A percentile compares a stretch with the other conserved stretches of the same genome.
Evolutionary conservation across 2,329 filamentous ascomycete genomes (phyloP).

Genomic region (Phyllachora maydis): DNA sequence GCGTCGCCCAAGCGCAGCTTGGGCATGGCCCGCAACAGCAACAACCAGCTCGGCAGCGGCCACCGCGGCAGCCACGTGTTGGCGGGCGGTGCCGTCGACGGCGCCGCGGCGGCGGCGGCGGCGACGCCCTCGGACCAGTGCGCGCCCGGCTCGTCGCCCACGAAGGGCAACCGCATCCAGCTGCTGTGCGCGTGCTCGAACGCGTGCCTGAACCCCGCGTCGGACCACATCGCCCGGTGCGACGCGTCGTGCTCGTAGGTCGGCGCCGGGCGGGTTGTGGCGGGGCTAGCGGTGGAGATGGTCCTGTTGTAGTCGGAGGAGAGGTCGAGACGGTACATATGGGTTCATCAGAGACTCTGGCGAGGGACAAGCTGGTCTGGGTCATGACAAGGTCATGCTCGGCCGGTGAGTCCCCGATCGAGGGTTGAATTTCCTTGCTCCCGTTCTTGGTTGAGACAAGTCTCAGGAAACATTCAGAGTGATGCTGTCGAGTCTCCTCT

Average conservation of each 20-base stretch:
- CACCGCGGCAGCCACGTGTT: not conserved
- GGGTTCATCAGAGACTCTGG: too few relatives aligned
- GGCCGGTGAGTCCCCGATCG: too few relatives aligned
- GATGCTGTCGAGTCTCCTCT: too few relatives aligned
- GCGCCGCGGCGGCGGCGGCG: conserved; percentile 1
- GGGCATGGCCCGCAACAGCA: not conserved
- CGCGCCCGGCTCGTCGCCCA: conserved; percentile 2
- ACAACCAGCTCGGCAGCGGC: not conserved
- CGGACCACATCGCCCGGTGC: conserved; percentile 7
- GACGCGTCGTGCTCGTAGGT: conserved; percentile 6
- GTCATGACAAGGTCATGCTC: too few relatives aligned
- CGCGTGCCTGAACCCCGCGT: conserved; percentile 6
- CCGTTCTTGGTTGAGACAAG: too few relatives aligned
- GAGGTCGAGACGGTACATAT: too few relatives aligned
- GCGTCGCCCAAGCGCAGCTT: conserved; percentile 3
- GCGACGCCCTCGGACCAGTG: not conserved
- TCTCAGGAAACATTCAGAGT: too few relatives aligned
- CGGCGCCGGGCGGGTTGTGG: too few relatives aligned
- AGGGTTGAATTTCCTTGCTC: too few relatives aligned
- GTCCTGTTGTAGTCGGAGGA: too few relatives aligned
- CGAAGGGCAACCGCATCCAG: conserved; percentile 5
- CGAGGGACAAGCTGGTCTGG: too few relatives aligned
- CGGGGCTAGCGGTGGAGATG: too few relatives aligned
- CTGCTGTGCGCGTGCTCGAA: conserved; percentile 6
- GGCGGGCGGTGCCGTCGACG: not conserved